Evolutionary conservation across 257 asterid species (phyloP), one percentile per base, ranked within the genome.

Genomic region (Penstemon davidsonii): DNA sequence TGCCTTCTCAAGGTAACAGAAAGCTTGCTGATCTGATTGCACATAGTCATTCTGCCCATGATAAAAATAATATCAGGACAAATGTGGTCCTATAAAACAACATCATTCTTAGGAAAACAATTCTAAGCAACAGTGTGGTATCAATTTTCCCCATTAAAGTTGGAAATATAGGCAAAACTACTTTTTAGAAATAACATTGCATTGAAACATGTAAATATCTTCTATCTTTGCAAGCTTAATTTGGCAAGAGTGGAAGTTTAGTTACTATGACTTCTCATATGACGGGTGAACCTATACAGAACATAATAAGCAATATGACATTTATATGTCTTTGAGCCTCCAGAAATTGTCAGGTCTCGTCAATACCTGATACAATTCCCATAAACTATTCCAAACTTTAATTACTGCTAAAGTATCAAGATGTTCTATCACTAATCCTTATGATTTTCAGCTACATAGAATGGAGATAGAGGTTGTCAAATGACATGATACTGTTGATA

Each of bases 11-110:
- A 93, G 53, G 82, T 87, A 90, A 80, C 84, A 80, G 75, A 90
- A 86, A 76, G 94, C 97, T 77, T 88, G 92, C 73, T 93, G 97
- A 67, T 86, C 97, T 8, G 96, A 87, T 80, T 86, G 95, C 58
- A 79, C 96, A 74, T 88, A 81, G 64, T 85, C 81, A 73, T 90
- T 85, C 98, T 92, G 90, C 55, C 55, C 75, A 62, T 25, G 33
- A 72, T 5, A 43, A 19, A 67, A 5, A 7, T 33, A 43, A n/a
- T 40, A 55, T 12, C 38, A 70, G 37, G 60, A 60, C 13, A 13
- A 46, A 10, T 18, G 7, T 39, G 50, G 36, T 40, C 53, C 65
- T 68, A 55, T 55, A 57, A 55, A 69, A 1, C 4, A 40, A 9
- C 33, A 55, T 57, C 4, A 43, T 19, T 55, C 67, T 60, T 5